Evolutionary conservation across 306 rosid genomes (phyloP), one percentile per base, ranked within the genome.

Genomic region (Pyrus communis): DNA sequence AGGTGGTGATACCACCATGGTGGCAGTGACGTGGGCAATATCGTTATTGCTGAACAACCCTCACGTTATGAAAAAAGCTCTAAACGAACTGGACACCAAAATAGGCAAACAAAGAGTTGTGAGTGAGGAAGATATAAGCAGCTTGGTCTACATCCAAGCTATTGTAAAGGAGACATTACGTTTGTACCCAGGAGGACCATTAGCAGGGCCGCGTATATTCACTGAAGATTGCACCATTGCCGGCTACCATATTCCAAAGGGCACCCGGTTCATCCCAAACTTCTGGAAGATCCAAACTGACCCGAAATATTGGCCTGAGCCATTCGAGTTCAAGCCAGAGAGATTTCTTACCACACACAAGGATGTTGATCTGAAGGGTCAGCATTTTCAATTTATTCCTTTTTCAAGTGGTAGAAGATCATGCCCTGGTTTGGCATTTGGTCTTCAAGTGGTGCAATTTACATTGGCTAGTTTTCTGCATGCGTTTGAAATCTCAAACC

Each of bases 81-180:
- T 58, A 14, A 69, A 78, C 2, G 89, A 86, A 62, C 64, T 86
- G 0, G 83, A 86, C 42, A 13, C 7, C 18, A 67, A 65, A 1
- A 70, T 83, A 0, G 87, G 87, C 7, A 55, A 38, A 25, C 75
- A 71, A 18, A 70, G 85, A 58, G 1, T 4, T 0, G 75, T 78
- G 19, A 49, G 33, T 0, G 81, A 86, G 14, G 27, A 38, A 0
- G 92, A 92, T 46, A 18, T 87, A 2, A 27, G 11, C 5, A 87
- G 83, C 0, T 18, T 90, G 1, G 77, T 38, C 5, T 88, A 90
- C 70, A 46, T 92, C 4, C 74, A 88, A 64, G 87, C 89, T 49
- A 77, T 83, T 14, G 23, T 87, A 1, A 92, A 87, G 54, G 95
- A 91, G 71, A 75, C 89, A 0, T 0, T 89, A 23, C 85, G 97